These are phyloP conservation scores for Phytophthora rubi DNA, from an alignment of 352 stramenopile genomes.

Conservation along the genomic window DNA sequence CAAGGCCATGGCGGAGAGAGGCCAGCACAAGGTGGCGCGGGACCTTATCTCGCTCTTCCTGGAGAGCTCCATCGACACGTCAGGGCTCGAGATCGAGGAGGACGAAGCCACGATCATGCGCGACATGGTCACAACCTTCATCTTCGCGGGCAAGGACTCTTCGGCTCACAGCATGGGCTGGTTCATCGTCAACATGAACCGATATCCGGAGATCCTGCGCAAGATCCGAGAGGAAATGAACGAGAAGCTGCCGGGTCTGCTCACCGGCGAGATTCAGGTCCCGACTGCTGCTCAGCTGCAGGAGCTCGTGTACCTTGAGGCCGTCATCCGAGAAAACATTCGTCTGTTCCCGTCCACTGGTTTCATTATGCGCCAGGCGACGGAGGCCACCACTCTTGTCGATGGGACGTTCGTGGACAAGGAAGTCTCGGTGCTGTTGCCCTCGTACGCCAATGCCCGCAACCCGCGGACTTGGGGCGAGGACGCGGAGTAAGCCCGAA, in stretches of 20 bases:
- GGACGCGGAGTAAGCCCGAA: not conserved
- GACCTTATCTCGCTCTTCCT: slow-evolving; percentile 3
- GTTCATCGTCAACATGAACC: slow-evolving; percentile 49
- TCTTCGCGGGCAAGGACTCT: slow-evolving; percentile 73
- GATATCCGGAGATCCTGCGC: slow-evolving; percentile 39
- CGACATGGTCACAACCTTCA: slow-evolving; percentile 72
- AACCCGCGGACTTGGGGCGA: slow-evolving; percentile 4
- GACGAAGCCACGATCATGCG: slow-evolving; percentile 44
- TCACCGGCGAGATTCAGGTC: slow-evolving; percentile 19
- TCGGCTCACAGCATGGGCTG: slow-evolving; percentile 61
- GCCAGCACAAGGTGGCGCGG: not conserved
- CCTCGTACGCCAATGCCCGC: slow-evolving; percentile 1
- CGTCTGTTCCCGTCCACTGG: slow-evolving; percentile 60
- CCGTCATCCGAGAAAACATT: slow-evolving; percentile 56
- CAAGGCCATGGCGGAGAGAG: slow-evolving; percentile 3
- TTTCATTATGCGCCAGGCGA: slow-evolving; percentile 46
- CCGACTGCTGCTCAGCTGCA: slow-evolving; percentile 42
- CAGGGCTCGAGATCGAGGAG: slow-evolving; percentile 11
- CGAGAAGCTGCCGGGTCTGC: slow-evolving; percentile 32
- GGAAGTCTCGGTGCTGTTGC: slow-evolving; percentile 1
- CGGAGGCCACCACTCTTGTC: slow-evolving; percentile 37
- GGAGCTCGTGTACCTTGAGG: slow-evolving; percentile 58
- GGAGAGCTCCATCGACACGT: slow-evolving; percentile 1
- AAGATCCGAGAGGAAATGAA: slow-evolving; percentile 56
- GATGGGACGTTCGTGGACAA: slow-evolving; percentile 54